Evolutionary conservation across 306 rosid species (phyloP).

Genomic region (Corylus heterophylla): DNA sequence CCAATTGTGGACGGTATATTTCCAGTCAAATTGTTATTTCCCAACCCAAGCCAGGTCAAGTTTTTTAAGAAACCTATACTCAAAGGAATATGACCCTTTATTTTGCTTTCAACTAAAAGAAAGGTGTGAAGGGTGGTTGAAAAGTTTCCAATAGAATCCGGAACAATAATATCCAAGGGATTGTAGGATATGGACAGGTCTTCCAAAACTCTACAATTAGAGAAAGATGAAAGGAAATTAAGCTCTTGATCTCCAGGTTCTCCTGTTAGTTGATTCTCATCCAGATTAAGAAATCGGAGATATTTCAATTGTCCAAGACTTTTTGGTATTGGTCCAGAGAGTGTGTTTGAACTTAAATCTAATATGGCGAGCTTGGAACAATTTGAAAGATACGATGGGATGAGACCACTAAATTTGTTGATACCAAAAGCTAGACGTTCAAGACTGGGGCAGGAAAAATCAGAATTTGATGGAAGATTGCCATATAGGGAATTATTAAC

Average conservation of each 20-base stretch:
- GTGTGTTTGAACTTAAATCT: too few species aligned
- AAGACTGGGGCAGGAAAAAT: neutral
- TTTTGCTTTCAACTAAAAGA: too few species aligned
- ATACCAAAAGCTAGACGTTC: fast-evolving
- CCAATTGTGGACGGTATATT: too few species aligned
- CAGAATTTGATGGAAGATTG: neutral
- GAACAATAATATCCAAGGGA: too few species aligned
- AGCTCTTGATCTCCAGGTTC: neutral
- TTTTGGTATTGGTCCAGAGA: neutral
- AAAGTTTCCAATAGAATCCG: too few species aligned
- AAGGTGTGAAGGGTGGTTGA: too few species aligned
- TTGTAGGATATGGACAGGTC: fast-evolving
- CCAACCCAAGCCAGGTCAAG: too few species aligned
- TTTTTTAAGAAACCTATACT: too few species aligned
- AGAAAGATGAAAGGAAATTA: neutral
- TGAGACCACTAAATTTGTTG: neutral
- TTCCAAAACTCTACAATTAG: neutral
- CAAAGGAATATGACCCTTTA: too few species aligned
- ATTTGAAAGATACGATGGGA: neutral
- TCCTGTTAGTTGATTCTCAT: neutral
- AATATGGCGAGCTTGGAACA: neutral
- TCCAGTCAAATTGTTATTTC: too few species aligned
- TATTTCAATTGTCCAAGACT: neutral
- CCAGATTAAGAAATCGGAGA: neutral
- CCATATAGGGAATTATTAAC: neutral